Percentiles rank a stretch among this genome's conserved stretches.
These are phyloP conservation scores for Pythium inflatum DNA, from an alignment of 352 stramenopile species.

Conservation along the genomic window DNA sequence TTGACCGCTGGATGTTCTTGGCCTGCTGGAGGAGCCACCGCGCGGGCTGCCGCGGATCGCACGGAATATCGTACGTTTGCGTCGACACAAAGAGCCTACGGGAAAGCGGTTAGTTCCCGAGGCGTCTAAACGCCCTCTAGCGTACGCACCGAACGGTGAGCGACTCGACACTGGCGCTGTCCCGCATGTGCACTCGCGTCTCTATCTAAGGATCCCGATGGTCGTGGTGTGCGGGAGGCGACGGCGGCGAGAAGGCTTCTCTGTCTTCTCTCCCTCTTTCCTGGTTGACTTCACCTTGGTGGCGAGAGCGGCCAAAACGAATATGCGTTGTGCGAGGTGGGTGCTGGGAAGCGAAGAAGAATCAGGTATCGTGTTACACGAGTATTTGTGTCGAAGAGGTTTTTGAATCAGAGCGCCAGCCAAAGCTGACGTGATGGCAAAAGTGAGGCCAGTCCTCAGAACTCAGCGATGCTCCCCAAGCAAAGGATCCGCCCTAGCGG, in stretches of 20 bases:
- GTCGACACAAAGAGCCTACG: conserved; percentile 74
- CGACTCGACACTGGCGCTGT: conserved; percentile 35
- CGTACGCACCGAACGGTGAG: conserved; percentile 56
- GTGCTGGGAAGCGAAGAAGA: too few relatives aligned
- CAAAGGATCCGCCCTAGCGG: too few relatives aligned
- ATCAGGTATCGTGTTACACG: too few relatives aligned
- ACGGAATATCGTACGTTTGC: conserved; percentile 85
- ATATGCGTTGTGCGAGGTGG: neutral
- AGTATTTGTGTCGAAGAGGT: neutral
- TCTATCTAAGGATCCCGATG: neutral
- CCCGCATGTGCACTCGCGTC: neutral
- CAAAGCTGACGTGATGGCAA: too few relatives aligned
- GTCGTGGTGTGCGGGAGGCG: neutral
- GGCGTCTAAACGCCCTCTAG: too few relatives aligned
- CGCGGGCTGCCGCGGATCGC: conserved; percentile 68
- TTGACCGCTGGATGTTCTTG: conserved; percentile 75
- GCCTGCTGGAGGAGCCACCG: conserved; percentile 79
- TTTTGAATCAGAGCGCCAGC: neutral
- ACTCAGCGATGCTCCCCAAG: too few relatives aligned
- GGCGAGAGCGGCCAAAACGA: neutral
- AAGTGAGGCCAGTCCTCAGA: too few relatives aligned
- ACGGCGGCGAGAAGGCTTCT: neutral
- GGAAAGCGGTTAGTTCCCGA: neutral
- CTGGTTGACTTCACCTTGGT: neutral
- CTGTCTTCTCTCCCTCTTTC: neutral